phyloP scores from a whole-genome alignment of 2,329 filamentous ascomycete species.

The Paracorniculantispora psalliotae region DNA sequence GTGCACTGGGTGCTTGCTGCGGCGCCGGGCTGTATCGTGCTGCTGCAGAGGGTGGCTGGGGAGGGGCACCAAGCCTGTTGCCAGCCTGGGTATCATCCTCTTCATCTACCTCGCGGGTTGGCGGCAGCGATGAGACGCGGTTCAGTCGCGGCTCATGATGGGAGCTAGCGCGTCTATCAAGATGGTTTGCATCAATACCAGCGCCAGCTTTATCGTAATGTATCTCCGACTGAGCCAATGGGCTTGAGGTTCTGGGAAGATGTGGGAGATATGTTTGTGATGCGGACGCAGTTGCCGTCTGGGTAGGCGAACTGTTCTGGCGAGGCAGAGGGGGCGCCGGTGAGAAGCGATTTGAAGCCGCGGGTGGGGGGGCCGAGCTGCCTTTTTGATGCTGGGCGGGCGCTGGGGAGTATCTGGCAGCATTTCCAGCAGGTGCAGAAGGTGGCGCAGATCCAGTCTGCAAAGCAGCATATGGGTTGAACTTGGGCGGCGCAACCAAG shows the following conservation, averaged over 20 bases:
- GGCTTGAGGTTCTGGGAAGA: constrained; percentile 61
- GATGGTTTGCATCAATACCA: constrained; percentile 30
- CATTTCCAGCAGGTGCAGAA: constrained; percentile 30
- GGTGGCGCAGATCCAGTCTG: constrained; percentile 30
- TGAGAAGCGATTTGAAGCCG: constrained; percentile 48
- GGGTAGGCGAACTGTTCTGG: constrained; percentile 37
- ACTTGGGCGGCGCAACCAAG: constrained; percentile 50
- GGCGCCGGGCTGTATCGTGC: constrained; percentile 36
- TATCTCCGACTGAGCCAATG: constrained; percentile 59
- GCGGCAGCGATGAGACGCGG: constrained; percentile 53
- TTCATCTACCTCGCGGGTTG: constrained; percentile 59
- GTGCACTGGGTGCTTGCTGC: constrained; percentile 17
- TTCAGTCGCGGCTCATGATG: constrained; percentile 52
- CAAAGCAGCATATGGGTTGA: constrained; percentile 49
- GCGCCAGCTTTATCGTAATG: constrained; percentile 36
- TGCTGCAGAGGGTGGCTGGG: constrained; percentile 23
- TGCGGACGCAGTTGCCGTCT: constrained; percentile 29
- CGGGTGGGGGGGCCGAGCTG: constrained; percentile 35
- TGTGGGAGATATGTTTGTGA: constrained; percentile 49
- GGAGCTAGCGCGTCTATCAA: constrained; percentile 47
- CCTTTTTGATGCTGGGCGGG: constrained; percentile 36
- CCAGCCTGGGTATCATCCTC: constrained; percentile 41
- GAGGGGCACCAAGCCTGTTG: constrained; percentile 21
- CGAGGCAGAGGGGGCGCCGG: constrained; percentile 40
- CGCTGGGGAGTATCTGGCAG: constrained; percentile 59